Evolutionary conservation across 345 rosid genomes (phyloP).

Genomic region (Populus euphratica): DNA sequence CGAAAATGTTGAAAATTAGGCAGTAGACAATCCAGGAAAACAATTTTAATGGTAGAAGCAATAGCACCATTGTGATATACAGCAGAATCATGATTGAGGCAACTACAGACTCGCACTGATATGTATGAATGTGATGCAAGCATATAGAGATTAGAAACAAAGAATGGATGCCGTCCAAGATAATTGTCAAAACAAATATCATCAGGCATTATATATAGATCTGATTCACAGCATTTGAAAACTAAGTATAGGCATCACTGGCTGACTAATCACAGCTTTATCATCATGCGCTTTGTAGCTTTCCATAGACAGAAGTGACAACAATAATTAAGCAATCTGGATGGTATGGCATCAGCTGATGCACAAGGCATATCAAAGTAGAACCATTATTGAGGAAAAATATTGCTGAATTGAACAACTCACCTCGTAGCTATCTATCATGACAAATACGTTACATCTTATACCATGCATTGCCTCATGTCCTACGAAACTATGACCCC

Average conservation of each 20-base stretch:
- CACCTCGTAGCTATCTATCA: not conserved
- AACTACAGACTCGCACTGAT: not conserved
- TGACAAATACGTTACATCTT: constrained; percentile 7
- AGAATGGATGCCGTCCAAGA: not conserved
- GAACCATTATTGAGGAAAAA: constrained; percentile 16
- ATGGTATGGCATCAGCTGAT: constrained; percentile 25
- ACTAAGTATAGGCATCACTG: not conserved
- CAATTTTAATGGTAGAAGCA: constrained; percentile 13
- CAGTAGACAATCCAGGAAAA: not conserved
- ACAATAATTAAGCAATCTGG: constrained; percentile 19
- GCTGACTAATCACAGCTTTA: not conserved
- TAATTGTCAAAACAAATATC: not conserved
- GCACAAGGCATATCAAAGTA: constrained; percentile 6
- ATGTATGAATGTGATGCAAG: not conserved
- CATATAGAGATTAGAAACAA: not conserved
- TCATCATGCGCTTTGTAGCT: constrained; percentile 12
- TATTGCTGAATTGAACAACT: constrained; percentile 11
- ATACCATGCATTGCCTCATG: not conserved
- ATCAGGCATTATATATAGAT: not conserved
- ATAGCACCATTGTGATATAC: not conserved
- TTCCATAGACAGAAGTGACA: constrained; percentile 20
- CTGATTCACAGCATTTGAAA: constrained; percentile 4
- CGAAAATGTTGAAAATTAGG: not conserved
- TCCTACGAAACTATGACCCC: too few species aligned
- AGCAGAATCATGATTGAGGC: constrained; percentile 4